Evolutionary conservation across 148 eudicot genomes (phyloP).

Genomic region (Cornus controversa): DNA sequence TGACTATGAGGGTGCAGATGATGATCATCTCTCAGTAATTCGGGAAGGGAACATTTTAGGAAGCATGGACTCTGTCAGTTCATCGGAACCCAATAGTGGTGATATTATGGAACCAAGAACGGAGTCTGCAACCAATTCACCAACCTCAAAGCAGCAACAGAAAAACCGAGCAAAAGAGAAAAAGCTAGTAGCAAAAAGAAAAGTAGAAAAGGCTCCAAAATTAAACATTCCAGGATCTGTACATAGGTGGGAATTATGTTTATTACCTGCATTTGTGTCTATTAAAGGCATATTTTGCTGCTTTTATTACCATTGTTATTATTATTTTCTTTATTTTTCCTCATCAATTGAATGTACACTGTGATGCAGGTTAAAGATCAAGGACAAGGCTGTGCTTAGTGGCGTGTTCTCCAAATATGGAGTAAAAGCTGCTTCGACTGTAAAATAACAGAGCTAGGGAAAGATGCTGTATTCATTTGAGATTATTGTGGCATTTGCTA

Average conservation of each 20-base stretch:
- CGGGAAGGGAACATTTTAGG: constrained; percentile 11
- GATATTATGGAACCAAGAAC: constrained; percentile 13
- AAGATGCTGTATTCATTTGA: not conserved
- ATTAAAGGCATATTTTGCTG: not conserved
- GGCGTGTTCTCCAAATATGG: constrained; percentile 72
- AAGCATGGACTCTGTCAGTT: constrained; percentile 5
- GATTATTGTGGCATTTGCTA: constrained; percentile 1
- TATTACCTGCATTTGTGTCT: not conserved
- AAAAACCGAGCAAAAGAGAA: constrained; percentile 27
- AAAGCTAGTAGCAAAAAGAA: constrained; percentile 37
- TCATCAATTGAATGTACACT: not conserved
- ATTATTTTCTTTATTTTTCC: not conserved
- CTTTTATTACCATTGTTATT: not conserved
- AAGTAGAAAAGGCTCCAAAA: constrained; percentile 33
- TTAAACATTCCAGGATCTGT: constrained; percentile 67
- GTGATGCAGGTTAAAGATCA: constrained; percentile 60
- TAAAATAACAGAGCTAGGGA: constrained; percentile 30
- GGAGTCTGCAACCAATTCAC: constrained; percentile 17
- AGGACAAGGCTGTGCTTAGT: constrained; percentile 68
- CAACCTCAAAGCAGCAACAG: constrained; percentile 26
- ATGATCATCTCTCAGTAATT: constrained; percentile 6
- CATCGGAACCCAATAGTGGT: constrained; percentile 11
- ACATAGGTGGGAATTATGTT: constrained; percentile 41
- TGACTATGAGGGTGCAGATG: constrained; percentile 23
- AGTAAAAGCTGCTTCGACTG: constrained; percentile 33